Conservation (phyloP, 768 basidiomycete species). For the Cubamyces sp. region DNA sequence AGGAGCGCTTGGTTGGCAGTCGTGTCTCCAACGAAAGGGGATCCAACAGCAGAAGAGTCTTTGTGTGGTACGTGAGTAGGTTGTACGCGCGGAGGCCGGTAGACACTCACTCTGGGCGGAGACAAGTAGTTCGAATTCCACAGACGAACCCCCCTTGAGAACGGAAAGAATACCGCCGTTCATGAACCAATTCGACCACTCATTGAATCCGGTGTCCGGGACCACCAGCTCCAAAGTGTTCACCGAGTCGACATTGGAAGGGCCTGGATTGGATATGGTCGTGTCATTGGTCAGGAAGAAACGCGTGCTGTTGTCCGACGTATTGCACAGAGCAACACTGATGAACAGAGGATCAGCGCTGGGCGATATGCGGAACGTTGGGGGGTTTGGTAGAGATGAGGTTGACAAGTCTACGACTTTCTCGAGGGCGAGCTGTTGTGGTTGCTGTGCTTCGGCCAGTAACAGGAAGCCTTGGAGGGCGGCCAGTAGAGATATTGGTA, state of each 20-base stretch:
- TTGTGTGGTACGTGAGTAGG: background rate
- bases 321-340: constrained; percentile 40
- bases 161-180: constrained; percentile 59
- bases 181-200: constrained; percentile 50
- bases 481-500: constrained; percentile 27
- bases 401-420: constrained; percentile 22
- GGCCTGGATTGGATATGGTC: constrained; percentile 41
- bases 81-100: background rate
- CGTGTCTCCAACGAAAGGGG: constrained; percentile 72
- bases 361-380: constrained; percentile 34
- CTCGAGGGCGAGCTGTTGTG: constrained; percentile 25
- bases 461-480: constrained; percentile 26
- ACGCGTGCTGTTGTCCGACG: constrained; percentile 40
- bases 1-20: constrained; percentile 73
- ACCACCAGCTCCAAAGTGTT: constrained; percentile 54
- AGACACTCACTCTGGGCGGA: constrained; percentile 41
- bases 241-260: constrained; percentile 38
- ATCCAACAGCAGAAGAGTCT: background rate
- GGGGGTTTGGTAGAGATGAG: constrained; percentile 23
- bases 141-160: constrained; percentile 38
- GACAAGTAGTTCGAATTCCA: constrained; percentile 61
- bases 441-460: constrained; percentile 24
- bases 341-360: constrained; percentile 34
- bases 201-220: constrained; percentile 49
- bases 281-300: constrained; percentile 65